phyloP scores from a whole-genome alignment of 495 filamentous ascomycete genomes.

The Xylaria grammica region DNA sequence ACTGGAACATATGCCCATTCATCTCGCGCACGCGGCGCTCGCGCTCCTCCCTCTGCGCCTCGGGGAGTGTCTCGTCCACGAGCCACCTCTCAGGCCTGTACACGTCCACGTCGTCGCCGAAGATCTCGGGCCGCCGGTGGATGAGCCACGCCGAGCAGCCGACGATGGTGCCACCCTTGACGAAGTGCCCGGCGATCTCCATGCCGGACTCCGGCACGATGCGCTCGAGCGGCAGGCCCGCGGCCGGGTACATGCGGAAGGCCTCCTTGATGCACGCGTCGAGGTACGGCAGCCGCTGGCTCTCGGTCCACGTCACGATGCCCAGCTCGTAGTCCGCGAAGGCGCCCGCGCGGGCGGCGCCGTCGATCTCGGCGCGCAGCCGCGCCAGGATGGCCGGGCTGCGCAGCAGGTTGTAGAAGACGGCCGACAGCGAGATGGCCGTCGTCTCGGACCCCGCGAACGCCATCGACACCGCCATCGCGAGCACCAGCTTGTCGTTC shows the following conservation, averaged over 20 bases:
- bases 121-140: slow-evolving; percentile 62
- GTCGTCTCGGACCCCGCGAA: slow-evolving; percentile 69
- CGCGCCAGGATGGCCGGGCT: slow-evolving; percentile 50
- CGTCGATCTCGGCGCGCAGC: slow-evolving; percentile 60
- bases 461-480: slow-evolving; percentile 69
- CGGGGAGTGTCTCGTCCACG: slow-evolving; percentile 33
- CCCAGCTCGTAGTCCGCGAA: slow-evolving; percentile 59
- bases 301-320: slow-evolving; percentile 64
- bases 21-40: slow-evolving; percentile 57
- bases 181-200: slow-evolving; percentile 57
- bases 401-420: slow-evolving; percentile 70
- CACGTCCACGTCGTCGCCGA: slow-evolving; percentile 61
- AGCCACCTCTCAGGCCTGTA: slow-evolving; percentile 68
- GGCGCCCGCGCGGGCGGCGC: slow-evolving; percentile 48
- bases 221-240: slow-evolving; percentile 67
- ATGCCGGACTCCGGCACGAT: slow-evolving; percentile 63
- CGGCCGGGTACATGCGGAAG: slow-evolving; percentile 68
- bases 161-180: slow-evolving; percentile 68
- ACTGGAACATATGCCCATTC: slow-evolving; percentile 66
- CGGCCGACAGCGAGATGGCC: slow-evolving; percentile 63
- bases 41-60: slow-evolving; percentile 39
- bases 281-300: slow-evolving; percentile 64
- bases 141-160: slow-evolving; percentile 68
- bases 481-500: slow-evolving; percentile 65
- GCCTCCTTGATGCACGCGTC: slow-evolving; percentile 73